Evolutionary conservation across 148 eudicot species (phyloP).

Genomic region (Limonium bicolor): DNA sequence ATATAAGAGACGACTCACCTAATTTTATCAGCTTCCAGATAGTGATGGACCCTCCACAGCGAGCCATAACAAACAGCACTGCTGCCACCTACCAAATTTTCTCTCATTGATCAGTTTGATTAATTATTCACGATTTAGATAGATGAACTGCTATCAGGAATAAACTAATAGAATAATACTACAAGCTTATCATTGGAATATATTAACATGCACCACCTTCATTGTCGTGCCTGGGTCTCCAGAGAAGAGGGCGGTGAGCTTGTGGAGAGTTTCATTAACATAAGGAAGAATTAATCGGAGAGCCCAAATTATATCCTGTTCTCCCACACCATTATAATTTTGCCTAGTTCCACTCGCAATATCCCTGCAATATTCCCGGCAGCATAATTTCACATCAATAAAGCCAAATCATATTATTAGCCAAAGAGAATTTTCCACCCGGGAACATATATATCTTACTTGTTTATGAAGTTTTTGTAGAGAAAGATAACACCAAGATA

Average conservation of each 20-base stretch:
- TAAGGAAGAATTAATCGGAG: slow-evolving; percentile 47
- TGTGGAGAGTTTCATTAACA: slow-evolving; percentile 50
- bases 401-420: neutral
- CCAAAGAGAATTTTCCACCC: neutral
- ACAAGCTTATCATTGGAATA: neutral
- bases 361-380: slow-evolving; percentile 3
- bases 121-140: neutral
- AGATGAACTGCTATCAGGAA: neutral
- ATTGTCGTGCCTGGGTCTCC: slow-evolving; percentile 81
- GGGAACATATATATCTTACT: slow-evolving; percentile 18
- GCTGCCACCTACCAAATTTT: slow-evolving; percentile 43
- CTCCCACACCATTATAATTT: slow-evolving; percentile 32
- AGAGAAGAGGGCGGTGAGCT: slow-evolving; percentile 52
- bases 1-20: slow-evolving; percentile 26
- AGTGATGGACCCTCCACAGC: slow-evolving; percentile 64
- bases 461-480: slow-evolving; percentile 40
- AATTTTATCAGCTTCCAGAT: slow-evolving; percentile 60
- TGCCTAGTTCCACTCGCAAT: slow-evolving; percentile 7
- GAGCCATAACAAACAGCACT: slow-evolving; percentile 60
- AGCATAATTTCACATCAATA: neutral
- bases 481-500: slow-evolving; percentile 57
- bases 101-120: neutral
- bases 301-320: slow-evolving; percentile 68
- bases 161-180: neutral
- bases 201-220: slow-evolving; percentile 31